Conservation (phyloP, 1,139 yeast species). For the Saccharomycopsis hybrid region DNA sequence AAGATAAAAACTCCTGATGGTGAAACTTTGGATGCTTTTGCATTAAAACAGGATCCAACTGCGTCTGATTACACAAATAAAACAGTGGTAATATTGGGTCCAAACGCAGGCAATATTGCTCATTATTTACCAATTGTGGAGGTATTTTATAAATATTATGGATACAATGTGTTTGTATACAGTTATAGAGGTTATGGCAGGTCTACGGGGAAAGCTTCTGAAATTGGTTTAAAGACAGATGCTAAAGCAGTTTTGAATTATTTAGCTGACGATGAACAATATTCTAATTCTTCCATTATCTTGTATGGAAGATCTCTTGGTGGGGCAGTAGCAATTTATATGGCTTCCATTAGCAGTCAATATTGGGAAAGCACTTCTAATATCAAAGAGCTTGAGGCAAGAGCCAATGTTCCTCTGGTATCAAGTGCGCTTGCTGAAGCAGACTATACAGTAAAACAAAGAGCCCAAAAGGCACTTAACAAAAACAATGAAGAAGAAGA, state of each 20-base stretch:
- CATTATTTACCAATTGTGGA: slow-evolving; percentile 81
- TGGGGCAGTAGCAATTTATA: slow-evolving; percentile 88
- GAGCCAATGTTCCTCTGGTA: no score
- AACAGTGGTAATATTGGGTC: slow-evolving; percentile 75
- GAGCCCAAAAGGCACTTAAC: background rate
- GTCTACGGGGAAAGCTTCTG: slow-evolving; percentile 74
- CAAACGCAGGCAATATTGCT: slow-evolving; percentile 97
- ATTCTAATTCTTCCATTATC: slow-evolving; percentile 48
- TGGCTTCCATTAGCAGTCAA: slow-evolving; percentile 43
- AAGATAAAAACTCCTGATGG: slow-evolving; percentile 65
- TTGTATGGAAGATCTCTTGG: slow-evolving; percentile 90
- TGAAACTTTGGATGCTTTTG: slow-evolving; percentile 42
- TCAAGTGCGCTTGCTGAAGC: background rate
- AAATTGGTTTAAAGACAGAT: slow-evolving; percentile 74
- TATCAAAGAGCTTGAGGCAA: background rate
- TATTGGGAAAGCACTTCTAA: background rate
- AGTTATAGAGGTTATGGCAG: slow-evolving; percentile 92
- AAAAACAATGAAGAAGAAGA: background rate
- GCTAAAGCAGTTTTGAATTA: slow-evolving; percentile 68
- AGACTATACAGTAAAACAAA: background rate
- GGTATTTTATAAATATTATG: slow-evolving; percentile 56
- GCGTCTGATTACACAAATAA: slow-evolving; percentile 43
- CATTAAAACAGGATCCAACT: slow-evolving; percentile 41
- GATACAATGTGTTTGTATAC: slow-evolving; percentile 75
- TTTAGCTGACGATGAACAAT: slow-evolving; percentile 45